Percentiles rank a stretch among this genome's conserved stretches.
These are phyloP conservation scores for Lipomyces yarrowii DNA, from an alignment of 1,139 yeast species.

Conservation along the genomic window DNA sequence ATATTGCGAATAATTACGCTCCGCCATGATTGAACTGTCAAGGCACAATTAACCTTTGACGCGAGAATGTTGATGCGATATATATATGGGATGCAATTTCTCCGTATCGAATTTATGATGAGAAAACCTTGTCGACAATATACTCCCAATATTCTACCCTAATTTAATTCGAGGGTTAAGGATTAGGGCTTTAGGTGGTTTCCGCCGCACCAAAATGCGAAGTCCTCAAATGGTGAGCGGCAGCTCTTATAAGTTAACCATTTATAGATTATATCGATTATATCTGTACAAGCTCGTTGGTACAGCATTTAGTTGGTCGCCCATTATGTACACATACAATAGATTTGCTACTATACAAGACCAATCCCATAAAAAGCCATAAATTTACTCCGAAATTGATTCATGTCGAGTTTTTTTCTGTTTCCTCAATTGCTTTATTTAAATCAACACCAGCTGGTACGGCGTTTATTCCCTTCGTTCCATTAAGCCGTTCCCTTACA, in stretches of 20 bases:
- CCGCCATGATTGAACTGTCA: slow-evolving; percentile 30
- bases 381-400: not conserved
- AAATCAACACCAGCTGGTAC: slow-evolving; percentile 26
- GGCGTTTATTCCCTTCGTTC: slow-evolving; percentile 8
- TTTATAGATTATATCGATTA: too few species aligned
- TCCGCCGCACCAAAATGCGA: too few species aligned
- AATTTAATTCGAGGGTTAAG: too few species aligned
- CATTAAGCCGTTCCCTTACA: slow-evolving; percentile 44
- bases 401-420: not conserved
- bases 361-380: not conserved
- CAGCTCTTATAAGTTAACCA: too few species aligned
- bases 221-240: too few species aligned
- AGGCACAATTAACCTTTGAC: not conserved
- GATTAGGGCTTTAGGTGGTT: too few species aligned
- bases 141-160: too few species aligned
- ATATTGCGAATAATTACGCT: slow-evolving; percentile 37
- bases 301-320: too few species aligned
- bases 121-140: not conserved
- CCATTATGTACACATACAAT: not conserved
- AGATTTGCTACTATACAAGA: not conserved
- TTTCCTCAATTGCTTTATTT: slow-evolving; percentile 19
- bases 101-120: not conserved
- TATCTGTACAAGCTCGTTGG: too few species aligned
- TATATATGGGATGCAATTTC: not conserved
- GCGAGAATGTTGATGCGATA: not conserved